A percentile compares a stretch with the other conserved stretches of the same genome.
Conservation (phyloP, 495 filamentous ascomycete species). For the Coniosporium apollinis region DNA sequence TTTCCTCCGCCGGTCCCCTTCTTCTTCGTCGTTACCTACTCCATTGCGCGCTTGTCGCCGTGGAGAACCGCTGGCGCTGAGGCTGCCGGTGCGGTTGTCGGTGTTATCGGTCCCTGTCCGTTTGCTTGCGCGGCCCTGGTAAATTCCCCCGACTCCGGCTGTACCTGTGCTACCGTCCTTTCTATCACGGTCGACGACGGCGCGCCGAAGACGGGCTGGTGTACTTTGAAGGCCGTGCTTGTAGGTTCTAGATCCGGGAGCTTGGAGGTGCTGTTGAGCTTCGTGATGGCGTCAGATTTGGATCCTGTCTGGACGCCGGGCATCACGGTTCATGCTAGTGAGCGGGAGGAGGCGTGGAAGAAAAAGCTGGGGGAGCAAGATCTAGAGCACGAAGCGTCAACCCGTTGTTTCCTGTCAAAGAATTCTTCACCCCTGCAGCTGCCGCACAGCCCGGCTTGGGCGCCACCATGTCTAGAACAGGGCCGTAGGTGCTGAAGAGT, state of each 20-base stretch:
- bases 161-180: no score
- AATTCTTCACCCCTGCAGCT: slow-evolving; percentile 76
- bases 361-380: no score
- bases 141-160: no score
- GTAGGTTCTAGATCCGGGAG: slow-evolving; percentile 35
- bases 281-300: slow-evolving; percentile 70
- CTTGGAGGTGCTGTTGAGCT: slow-evolving; percentile 77
- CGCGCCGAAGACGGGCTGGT: slow-evolving; percentile 56
- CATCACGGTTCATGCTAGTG: not conserved
- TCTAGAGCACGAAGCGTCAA: no score
- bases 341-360: not conserved
- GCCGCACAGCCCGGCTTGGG: slow-evolving; percentile 76
- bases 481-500: slow-evolving; percentile 88
- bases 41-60: no score
- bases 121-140: no score
- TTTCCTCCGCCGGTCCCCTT: slow-evolving; percentile 20
- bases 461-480: slow-evolving; percentile 84
- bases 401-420: slow-evolving; percentile 73
- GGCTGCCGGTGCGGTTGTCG: not conserved
- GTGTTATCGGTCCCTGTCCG: slow-evolving; percentile 20
- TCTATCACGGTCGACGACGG: slow-evolving; percentile 16
- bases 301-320: slow-evolving; percentile 47
- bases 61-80: no score
- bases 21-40: slow-evolving; percentile 6
- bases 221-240: slow-evolving; percentile 51